Conservation (phyloP, 2,329 filamentous ascomycete species). For the Podosphaera xanthii region DNA sequence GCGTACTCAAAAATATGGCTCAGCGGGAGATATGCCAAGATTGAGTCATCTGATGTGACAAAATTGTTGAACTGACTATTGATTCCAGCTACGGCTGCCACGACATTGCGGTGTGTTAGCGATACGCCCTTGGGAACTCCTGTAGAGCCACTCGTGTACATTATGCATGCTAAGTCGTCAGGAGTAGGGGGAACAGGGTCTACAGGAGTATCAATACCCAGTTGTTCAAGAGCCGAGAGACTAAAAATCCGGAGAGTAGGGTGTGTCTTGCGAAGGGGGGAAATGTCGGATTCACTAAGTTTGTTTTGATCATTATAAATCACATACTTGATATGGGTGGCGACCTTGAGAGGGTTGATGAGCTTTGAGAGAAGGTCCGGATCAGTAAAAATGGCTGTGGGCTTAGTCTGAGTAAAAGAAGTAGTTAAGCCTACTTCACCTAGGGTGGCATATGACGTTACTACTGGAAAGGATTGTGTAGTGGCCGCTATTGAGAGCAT, state of each 20-base stretch:
- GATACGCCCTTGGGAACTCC: conserved; percentile 78
- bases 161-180: conserved; percentile 60
- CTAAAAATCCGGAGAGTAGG: conserved; percentile 27
- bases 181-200: conserved; percentile 50
- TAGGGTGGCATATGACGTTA: conserved; percentile 85
- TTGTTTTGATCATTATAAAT: conserved; percentile 30
- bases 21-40: conserved; percentile 78
- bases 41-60: conserved; percentile 51
- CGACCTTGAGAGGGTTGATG: conserved; percentile 32
- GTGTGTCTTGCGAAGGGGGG: conserved; percentile 29
- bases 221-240: conserved; percentile 27
- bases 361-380: conserved; percentile 46
- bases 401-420: conserved; percentile 59
- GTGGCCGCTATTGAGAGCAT: conserved; percentile 18
- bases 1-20: conserved; percentile 93
- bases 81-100: conserved; percentile 68
- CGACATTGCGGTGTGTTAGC: conserved; percentile 59
- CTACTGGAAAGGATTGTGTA: conserved; percentile 74
- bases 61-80: conserved; percentile 52
- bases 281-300: conserved; percentile 23
- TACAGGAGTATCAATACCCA: conserved; percentile 34
- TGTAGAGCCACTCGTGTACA: conserved; percentile 75
- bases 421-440: conserved; percentile 65
- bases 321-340: conserved; percentile 26
- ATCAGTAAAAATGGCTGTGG: conserved; percentile 69